Base-by-base conservation (phyloP, 371 early-diverging fungal species). In the Actinomortierella wolfii region DNA sequence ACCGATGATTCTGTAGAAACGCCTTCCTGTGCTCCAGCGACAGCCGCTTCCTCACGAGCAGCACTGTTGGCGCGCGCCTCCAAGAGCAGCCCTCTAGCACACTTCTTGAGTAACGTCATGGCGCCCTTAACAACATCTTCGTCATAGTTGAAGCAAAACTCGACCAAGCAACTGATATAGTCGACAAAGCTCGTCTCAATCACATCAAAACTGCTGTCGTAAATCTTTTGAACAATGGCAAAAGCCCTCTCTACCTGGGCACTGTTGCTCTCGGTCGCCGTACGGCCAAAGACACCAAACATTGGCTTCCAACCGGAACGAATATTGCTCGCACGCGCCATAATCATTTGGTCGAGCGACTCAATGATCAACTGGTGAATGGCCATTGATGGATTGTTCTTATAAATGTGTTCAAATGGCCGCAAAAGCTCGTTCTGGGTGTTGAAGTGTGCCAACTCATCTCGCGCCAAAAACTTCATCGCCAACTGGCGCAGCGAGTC, bases 301-400 rank as follows among this genome's bases (percentile, higher is more conserved):
- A 90, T 89, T 26, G 81, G 76, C 55, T 86, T 86, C 91, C 91
- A 91, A n/a, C 91, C 91, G 13, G 84, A 84, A 11, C 86, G 81
- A 49, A 83, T 80, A 45, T 78, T 78, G 41, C 68, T 75, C 9
- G 69, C 71, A 17, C 81, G 80, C 15, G 82, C 78, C 7, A 73
- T 56, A 21, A 81, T 74, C 70, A 81, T 73, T 48, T 81, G 81
- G 21, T 58, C 58, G 11, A 81, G 60, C 59, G 78, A 77, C 47
- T 64, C 65, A n/a, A 81, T 67, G 45, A 91, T 87, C 24, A 90
- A 67, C 52, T 91, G 89, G 25, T 83, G 80, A 54, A 88, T 86
- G 7, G 53, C 68, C 9, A 68, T 45, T 2, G 79, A 78, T 4
- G 77, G 70, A 50, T 77, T 88, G 43, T 84, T 78, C 64, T 80